Base-by-base conservation (phyloP, 345 rosid genomes). In the Sisymbrium irio region DNA sequence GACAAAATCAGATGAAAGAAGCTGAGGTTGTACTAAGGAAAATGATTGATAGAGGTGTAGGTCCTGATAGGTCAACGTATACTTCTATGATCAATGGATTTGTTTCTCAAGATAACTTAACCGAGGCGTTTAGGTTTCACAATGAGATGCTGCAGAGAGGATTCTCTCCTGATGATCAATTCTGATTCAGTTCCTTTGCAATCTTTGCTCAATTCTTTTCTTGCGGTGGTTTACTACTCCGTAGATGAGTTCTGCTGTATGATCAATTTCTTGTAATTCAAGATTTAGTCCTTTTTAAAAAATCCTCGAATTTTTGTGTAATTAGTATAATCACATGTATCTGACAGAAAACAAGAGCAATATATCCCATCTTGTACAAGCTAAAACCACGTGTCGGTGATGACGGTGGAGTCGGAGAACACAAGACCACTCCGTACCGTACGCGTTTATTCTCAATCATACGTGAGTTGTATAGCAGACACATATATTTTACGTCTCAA, bases 81-180 rank as follows among this genome's bases (percentile, higher is more conserved):
- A 77, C 81, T n/a, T 78, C 87, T 56, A 75, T 92, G 81, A 92
- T 88, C 69, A 90, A 90, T 84, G 96, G 98, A 40, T 83, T 83
- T 76, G 96, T 87, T 58, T 75, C 79, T 47, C 89, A 76, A 56
- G 92, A 88, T 74, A 89, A 87, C 82, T 79, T 90, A 75, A 86
- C 82, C 33, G 95, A 83, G 65, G 97, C 97, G 44, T 93, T 93
- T 84, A 80, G 85, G 44, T 86, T 84, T 69, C 98, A 93, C 71
- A 88, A 88, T 71, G 93, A 93, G 82, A 93, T 93, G 96, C 71
- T 93, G 67, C 86, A 69, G 57, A 84, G 87, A 73, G 96, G 98
- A 12, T 85, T 93, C 75, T 87, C 85, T 60, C 98, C 93, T 6
- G 97, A 93, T 65, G 97, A 84, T 73, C 64, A 77, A 15, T 90